Base-by-base conservation (phyloP, 805 yeast species). In the Saturnispora hagleri region DNA sequence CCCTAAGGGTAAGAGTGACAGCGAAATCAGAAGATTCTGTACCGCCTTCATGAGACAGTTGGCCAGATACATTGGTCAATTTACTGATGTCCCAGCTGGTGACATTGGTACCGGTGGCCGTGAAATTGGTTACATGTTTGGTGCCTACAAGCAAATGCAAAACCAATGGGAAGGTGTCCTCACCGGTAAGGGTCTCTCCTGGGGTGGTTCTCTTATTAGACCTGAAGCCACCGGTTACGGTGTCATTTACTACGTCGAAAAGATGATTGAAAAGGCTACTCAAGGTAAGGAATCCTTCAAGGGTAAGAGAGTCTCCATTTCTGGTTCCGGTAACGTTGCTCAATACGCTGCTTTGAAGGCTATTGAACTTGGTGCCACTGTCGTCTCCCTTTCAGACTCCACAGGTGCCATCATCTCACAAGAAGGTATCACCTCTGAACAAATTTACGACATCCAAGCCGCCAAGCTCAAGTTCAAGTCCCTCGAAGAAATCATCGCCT, bases 191-290 rank as follows among this genome's bases (percentile, higher is more conserved):
- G 97, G 97, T 67, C 79, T 90, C 67, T 75, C 85, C 70, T 93
- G 97, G 97, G 99, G 99, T 80, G 99, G 98, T 66, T 91, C 98
- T 65, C 79, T 91, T 70, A 90, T 91, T 75, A 86, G 99, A 75
- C 97, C 98, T 60, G 99, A 91, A 81, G 99, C 99, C 60, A 91
- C 99, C 57, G 99, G 99, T 73, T 91, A 84, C 79, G 99, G 99
- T 75, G 76, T 87, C 55, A 91, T 91, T 59, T 91, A 91, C 84
- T 91, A 87, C 78, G 95, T 90, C 60, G 96, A 89, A 75, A 89
- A 91, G 76, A 91, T 91, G 97, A 88, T 91, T 71, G 93, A 88
- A 75, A 82, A 83, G 71, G 97, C 96, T 59, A 76, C 95, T 57
- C 71, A 79, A 60, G 97, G 96, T 72, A 82, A 85, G 73, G 97